A percentile compares a stretch with the other conserved stretches of the same genome.
phyloP scores from a whole-genome alignment of 257 asterid genomes.

The Sherardia arvensis region DNA sequence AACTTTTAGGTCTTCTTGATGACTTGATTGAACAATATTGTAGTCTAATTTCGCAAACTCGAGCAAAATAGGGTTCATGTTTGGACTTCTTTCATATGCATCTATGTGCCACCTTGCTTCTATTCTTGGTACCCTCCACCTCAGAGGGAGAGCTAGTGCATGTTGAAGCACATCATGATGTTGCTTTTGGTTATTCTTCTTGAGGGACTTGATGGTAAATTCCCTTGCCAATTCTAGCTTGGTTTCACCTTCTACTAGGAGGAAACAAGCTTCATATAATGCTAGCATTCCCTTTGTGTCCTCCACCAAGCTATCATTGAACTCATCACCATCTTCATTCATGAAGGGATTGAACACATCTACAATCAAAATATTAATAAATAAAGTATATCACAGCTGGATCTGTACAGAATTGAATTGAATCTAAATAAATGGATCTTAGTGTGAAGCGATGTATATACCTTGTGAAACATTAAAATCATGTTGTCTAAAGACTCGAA shows the following conservation, averaged over 20 bases:
- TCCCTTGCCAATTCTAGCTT: constrained; percentile 8
- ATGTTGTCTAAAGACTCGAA: constrained; percentile 21
- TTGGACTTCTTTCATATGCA: constrained; percentile 10
- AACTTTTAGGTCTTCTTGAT: constrained; percentile 8
- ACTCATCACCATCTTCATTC: constrained; percentile 9
- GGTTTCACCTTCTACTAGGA: constrained; percentile 5
- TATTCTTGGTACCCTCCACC: constrained; percentile 13
- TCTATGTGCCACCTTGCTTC: constrained; percentile 15
- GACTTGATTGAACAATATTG: constrained; percentile 15
- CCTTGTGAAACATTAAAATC: constrained; percentile 14
- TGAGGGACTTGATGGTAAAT: constrained; percentile 12
- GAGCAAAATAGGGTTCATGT: constrained; percentile 1
- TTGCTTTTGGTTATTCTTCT: not conserved
- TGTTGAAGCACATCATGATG: not conserved
- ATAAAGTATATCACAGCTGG: too few species aligned
- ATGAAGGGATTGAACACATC: constrained; percentile 18
- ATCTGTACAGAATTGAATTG: too few species aligned
- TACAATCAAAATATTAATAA: not conserved
- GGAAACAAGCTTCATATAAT: constrained; percentile 22
- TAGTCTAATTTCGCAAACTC: constrained; percentile 17
- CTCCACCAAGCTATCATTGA: constrained; percentile 4
- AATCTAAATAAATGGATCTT: too few species aligned
- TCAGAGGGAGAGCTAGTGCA: constrained; percentile 13
- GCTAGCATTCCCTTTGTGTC: constrained; percentile 21
- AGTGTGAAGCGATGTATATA: not conserved